A percentile compares a stretch with the other conserved stretches of the same genome.
Evolutionary conservation across 352 stramenopile species (phyloP).

Genomic region (Pythium phragmitis): DNA sequence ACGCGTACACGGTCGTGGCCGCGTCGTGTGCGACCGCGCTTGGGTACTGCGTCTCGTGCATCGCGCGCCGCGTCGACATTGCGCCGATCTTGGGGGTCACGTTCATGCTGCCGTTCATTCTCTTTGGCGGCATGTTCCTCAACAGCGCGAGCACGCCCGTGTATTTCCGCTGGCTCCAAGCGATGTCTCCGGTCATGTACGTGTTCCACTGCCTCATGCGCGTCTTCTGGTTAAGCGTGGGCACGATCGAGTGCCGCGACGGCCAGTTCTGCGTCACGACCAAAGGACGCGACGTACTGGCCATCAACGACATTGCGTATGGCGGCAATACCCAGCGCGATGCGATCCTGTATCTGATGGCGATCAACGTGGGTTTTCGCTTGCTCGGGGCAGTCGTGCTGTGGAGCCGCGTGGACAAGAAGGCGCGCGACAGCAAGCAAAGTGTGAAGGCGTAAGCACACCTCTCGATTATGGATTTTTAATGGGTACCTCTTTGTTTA

Average conservation of each 20-base stretch:
- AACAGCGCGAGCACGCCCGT: constrained; percentile 31
- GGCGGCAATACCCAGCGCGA: neutral
- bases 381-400: constrained; percentile 20
- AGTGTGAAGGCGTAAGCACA: too few species aligned
- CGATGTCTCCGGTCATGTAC: constrained; percentile 39
- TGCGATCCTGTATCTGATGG: constrained; percentile 18
- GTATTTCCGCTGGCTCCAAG: constrained; percentile 42
- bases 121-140: constrained; percentile 44
- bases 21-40: constrained; percentile 25
- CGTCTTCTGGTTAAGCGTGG: constrained; percentile 31
- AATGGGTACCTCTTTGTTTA: constrained; percentile 8
- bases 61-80: constrained; percentile 29
- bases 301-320: constrained; percentile 19
- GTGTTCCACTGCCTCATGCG: constrained; percentile 35
- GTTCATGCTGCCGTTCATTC: constrained; percentile 38
- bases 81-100: constrained; percentile 35
- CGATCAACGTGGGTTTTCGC: constrained; percentile 25
- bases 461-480: neutral
- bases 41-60: constrained; percentile 39
- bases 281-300: constrained; percentile 25
- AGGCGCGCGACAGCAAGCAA: neutral
- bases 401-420: constrained; percentile 16
- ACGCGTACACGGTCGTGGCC: constrained; percentile 26
- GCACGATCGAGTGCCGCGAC: constrained; percentile 28
- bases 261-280: constrained; percentile 18